These are phyloP conservation scores for Globisporangium canariense DNA, from an alignment of 352 stramenopile species.

Conservation along the genomic window DNA sequence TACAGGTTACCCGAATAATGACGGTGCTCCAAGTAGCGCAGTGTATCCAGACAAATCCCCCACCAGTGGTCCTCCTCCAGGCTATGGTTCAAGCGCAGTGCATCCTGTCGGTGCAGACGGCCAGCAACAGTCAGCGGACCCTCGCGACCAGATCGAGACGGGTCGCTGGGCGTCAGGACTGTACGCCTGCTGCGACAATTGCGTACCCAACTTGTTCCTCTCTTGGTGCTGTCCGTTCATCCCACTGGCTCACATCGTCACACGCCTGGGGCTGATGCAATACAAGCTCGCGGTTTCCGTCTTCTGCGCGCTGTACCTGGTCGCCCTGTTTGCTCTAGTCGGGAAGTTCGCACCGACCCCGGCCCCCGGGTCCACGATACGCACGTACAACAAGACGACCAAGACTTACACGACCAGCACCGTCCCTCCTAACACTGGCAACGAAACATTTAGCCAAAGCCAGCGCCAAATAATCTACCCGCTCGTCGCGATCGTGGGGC, in stretches of 20 bases:
- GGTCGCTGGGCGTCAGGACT: slow-evolving; percentile 18
- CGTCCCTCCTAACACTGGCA: neutral
- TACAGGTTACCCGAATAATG: too few relatives aligned
- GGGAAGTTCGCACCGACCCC: too few relatives aligned
- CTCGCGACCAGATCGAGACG: slow-evolving; percentile 15
- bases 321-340: slow-evolving; percentile 4
- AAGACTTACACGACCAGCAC: neutral
- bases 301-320: slow-evolving; percentile 10
- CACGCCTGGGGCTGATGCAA: slow-evolving; percentile 17
- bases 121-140: neutral
- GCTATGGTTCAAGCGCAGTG: neutral
- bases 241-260: slow-evolving; percentile 26
- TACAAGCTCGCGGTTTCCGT: slow-evolving; percentile 8
- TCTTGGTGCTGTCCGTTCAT: slow-evolving; percentile 28
- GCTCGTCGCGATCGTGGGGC: neutral
- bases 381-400: neutral
- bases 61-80: neutral
- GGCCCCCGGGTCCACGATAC: too few relatives aligned
- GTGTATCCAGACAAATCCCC: neutral
- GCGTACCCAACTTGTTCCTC: slow-evolving; percentile 27
- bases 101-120: neutral
- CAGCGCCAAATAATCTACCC: neutral
- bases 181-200: slow-evolving; percentile 25
- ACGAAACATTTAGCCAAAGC: too few relatives aligned
- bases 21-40: neutral